phyloP scores from a whole-genome alignment of 805 yeast genomes.

The Ogataea paradorogensis region DNA sequence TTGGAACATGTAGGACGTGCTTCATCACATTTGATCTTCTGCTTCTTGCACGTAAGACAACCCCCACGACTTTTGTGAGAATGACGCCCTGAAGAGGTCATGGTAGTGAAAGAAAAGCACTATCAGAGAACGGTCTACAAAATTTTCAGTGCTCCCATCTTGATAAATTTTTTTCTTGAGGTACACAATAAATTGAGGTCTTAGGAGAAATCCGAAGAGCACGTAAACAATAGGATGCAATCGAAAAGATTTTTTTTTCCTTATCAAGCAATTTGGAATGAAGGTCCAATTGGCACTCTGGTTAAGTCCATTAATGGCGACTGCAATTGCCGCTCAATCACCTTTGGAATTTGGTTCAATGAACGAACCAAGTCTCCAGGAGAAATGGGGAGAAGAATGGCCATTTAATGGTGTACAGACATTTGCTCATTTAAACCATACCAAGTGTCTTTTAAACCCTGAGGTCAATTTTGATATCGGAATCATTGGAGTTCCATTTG shows the following conservation, averaged over 20 bases:
- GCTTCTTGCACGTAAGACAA: conserved; percentile 40
- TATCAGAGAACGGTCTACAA: too few species aligned
- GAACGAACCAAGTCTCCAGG: conserved; percentile 42
- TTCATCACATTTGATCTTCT: conserved; percentile 42
- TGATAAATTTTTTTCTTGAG: too few species aligned
- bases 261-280: too few species aligned
- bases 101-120: too few species aligned
- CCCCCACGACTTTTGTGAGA: conserved; percentile 27
- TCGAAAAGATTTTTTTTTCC: too few species aligned
- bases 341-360: neutral
- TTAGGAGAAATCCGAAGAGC: too few species aligned
- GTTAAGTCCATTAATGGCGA: too few species aligned
- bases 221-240: too few species aligned
- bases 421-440: conserved; percentile 69
- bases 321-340: neutral
- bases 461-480: conserved; percentile 61
- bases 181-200: too few species aligned
- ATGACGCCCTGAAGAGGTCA: too few species aligned
- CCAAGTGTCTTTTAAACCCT: conserved; percentile 52
- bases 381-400: conserved; percentile 74
- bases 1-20: conserved; percentile 38
- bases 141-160: too few species aligned
- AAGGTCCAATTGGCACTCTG: too few species aligned
- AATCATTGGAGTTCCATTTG: conserved; percentile 29
- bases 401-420: conserved; percentile 65